A percentile compares a stretch with the other conserved stretches of the same genome.
Conservation (phyloP, 2,329 filamentous ascomycete genomes). For the Botrytis byssoidea region DNA sequence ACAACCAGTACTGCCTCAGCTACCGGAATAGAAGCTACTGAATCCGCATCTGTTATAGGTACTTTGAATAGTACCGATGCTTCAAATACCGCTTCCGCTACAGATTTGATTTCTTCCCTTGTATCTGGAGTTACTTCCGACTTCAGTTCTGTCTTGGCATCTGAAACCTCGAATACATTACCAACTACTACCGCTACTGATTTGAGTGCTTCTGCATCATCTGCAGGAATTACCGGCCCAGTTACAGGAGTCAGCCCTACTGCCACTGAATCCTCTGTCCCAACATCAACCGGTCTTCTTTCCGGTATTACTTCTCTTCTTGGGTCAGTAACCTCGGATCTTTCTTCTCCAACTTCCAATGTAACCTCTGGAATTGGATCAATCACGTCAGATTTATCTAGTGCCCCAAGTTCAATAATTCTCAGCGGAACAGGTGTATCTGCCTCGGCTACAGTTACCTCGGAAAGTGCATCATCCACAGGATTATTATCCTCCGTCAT, state of each 20-base stretch:
- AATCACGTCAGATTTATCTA: not conserved
- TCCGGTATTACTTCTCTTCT: conserved; percentile 6
- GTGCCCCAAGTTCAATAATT: not conserved
- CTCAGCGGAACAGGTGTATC: not conserved
- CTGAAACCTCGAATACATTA: conserved; percentile 1
- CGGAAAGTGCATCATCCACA: not conserved
- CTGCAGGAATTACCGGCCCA: conserved; percentile 17
- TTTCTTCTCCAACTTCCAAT: not conserved
- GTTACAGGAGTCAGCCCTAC: not conserved
- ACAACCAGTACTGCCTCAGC: not conserved
- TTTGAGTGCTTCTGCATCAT: conserved; percentile 18
- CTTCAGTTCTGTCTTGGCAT: not conserved
- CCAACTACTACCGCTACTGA: conserved; percentile 10
- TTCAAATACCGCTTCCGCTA: not conserved
- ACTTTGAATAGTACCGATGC: not conserved
- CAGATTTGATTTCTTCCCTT: not conserved
- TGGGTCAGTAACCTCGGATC: conserved; percentile 8
- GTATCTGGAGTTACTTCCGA: not conserved
- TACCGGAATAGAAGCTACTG: not conserved
- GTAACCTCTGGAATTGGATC: not conserved
- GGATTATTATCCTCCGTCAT: not conserved
- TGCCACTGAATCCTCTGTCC: not conserved
- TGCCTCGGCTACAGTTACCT: not conserved
- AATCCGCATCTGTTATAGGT: not conserved
- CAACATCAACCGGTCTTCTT: not conserved